These are phyloP conservation scores for Jatropha curcas DNA, from an alignment of 345 rosid genomes.

Conservation along the genomic window DNA sequence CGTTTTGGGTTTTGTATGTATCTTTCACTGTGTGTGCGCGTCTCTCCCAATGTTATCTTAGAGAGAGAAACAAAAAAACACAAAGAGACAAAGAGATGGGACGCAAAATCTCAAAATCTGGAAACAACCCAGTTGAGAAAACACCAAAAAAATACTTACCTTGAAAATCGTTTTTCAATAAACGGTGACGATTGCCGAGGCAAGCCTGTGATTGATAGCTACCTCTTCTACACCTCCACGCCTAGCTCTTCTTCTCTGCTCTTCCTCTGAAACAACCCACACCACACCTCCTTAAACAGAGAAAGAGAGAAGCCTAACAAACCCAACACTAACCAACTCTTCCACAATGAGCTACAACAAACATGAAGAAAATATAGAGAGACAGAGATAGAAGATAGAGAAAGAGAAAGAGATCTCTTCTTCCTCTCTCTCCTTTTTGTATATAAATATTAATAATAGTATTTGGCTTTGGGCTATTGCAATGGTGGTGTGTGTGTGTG, in stretches of 20 bases:
- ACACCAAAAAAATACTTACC: constrained; percentile 32
- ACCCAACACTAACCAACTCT: constrained; percentile 9
- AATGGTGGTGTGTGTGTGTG: too few relatives aligned
- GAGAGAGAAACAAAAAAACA: constrained; percentile 1
- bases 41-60: constrained; percentile 21
- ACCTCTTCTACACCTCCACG: background rate
- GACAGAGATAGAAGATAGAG: background rate
- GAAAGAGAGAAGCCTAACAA: background rate
- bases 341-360: background rate
- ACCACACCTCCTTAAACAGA: background rate
- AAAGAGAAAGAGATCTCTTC: constrained; percentile 3
- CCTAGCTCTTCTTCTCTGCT: background rate
- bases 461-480: background rate
- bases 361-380: background rate
- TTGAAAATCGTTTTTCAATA: constrained; percentile 22
- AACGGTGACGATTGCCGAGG: constrained; percentile 34
- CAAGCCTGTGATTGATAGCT: constrained; percentile 31
- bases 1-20: background rate
- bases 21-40: background rate
- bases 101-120: constrained; percentile 22
- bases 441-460: background rate
- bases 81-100: constrained; percentile 25
- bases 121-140: constrained; percentile 25
- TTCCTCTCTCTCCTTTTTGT: background rate
- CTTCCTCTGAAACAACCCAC: background rate